phyloP scores from a whole-genome alignment of 352 stramenopile genomes.

The Phytophthora tentaculata region DNA sequence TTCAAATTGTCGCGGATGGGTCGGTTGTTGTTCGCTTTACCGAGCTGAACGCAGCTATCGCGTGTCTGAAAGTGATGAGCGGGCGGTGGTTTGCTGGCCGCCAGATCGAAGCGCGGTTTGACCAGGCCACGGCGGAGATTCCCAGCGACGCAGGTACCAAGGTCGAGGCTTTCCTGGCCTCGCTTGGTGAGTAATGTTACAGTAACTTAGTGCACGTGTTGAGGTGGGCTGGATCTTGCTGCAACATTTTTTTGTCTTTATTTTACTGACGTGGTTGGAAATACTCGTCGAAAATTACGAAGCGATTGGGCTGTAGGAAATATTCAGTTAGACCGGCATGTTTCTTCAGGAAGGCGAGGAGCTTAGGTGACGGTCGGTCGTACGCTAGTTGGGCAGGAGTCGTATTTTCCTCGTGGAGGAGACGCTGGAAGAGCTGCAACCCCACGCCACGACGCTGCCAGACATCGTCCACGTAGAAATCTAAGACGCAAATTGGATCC shows the following conservation, averaged over 20 bases:
- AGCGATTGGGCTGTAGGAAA: slow-evolving; percentile 83
- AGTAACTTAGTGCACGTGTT: neutral
- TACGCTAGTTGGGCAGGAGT: slow-evolving; percentile 59
- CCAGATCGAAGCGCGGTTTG: slow-evolving; percentile 68
- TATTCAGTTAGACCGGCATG: slow-evolving; percentile 56
- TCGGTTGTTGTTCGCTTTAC: slow-evolving; percentile 71
- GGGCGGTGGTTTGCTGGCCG: slow-evolving; percentile 80
- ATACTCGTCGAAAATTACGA: slow-evolving; percentile 84
- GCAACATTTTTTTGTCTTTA: neutral
- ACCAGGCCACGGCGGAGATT: slow-evolving; percentile 61
- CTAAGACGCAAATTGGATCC: slow-evolving; percentile 77
- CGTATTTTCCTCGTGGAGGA: slow-evolving; percentile 51
- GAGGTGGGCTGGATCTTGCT: slow-evolving; percentile 20
- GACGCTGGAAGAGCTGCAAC: slow-evolving; percentile 58
- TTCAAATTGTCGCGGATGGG: slow-evolving; percentile 68
- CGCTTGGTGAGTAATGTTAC: slow-evolving; percentile 55
- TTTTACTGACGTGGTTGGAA: slow-evolving; percentile 44
- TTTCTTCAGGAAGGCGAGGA: slow-evolving; percentile 82
- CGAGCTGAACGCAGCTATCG: slow-evolving; percentile 56
- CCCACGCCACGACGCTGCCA: slow-evolving; percentile 71
- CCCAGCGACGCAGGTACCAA: slow-evolving; percentile 72
- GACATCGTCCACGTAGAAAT: slow-evolving; percentile 74
- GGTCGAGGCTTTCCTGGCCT: slow-evolving; percentile 82
- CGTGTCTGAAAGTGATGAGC: slow-evolving; percentile 81
- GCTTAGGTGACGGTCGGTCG: slow-evolving; percentile 81